Evolutionary conservation across 2,329 filamentous ascomycete genomes (phyloP), one percentile per base, ranked within the genome.

Genomic region (Hymenotorrendiella dingleyae): DNA sequence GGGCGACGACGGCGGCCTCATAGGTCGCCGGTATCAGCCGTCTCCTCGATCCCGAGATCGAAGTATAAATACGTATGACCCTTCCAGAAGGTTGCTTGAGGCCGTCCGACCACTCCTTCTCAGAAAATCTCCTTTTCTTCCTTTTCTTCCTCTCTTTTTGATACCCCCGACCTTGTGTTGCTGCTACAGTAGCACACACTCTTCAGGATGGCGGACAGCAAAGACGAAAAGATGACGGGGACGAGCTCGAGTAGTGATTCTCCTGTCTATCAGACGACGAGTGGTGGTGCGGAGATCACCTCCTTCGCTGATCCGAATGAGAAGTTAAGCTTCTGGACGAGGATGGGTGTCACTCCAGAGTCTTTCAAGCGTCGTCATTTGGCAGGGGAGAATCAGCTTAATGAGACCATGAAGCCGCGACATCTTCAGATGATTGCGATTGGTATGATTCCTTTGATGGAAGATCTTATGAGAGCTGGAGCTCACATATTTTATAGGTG

Each of bases 341-440:
- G 62, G 16, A 63, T 63, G 58, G 64, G 64, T n/a, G 57, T 52
- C 46, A 67, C 62, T 6, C 47, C 57, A 8, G 60, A 64, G 38
- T 66, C 64, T 4, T 67, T 67, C 59, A 62, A 62, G 54, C 54
- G 50, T 19, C 55, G 63, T 30, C 61, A 55, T 28, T 43, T 42
- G 3, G 47, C 54, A 19, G 50, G 45, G 33, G 45, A 53, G 14
- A 58, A 60, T 47, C 79, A 83, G 4, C 72, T 96, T 36, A 78
- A 85, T 40, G 74, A 88, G 56, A 83, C 80, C 62, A 67, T 94
- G 54, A 91, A 93, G 65, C 80, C 82, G 20, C 74, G 88, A 28
- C 90, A 96, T 69, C 62, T 96, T 60, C 90, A 95, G 68, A 95
- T 96, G 90, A 95, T 96, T 70, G 90, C 90, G 14, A 94, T 95